Percentiles rank a stretch among this genome's conserved stretches.
Evolutionary conservation across 1,284 basidiomycete genomes (phyloP).

Genomic region (Pseudomicrostroma phylloplanum): DNA sequence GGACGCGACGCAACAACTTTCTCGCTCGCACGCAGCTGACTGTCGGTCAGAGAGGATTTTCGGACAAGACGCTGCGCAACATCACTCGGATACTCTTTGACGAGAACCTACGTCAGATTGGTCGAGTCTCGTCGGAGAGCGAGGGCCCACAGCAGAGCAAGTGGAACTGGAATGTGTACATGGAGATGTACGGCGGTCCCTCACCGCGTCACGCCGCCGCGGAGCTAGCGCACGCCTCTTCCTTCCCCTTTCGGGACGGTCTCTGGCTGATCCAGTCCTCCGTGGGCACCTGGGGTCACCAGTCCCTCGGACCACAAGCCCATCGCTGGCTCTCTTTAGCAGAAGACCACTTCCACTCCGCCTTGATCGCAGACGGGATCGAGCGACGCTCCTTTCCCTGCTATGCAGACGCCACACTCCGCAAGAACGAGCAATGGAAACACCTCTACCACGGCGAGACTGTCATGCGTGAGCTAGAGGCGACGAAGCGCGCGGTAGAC

Average conservation of each 20-base stretch:
- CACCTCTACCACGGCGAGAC: slow-evolving; percentile 30
- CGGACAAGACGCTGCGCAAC: slow-evolving; percentile 10
- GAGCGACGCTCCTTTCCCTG: slow-evolving; percentile 27
- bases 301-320: slow-evolving; percentile 13
- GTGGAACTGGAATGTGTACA: slow-evolving; percentile 43
- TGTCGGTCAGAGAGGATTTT: slow-evolving; percentile 15
- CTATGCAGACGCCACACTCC: slow-evolving; percentile 35
- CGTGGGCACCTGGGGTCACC: slow-evolving; percentile 20
- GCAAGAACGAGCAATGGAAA: slow-evolving; percentile 25
- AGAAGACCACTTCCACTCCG: slow-evolving; percentile 19
- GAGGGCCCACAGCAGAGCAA: not conserved
- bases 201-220: slow-evolving; percentile 15
- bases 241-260: slow-evolving; percentile 34
- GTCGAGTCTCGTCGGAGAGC: slow-evolving; percentile 3
- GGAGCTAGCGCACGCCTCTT: slow-evolving; percentile 17
- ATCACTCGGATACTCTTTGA: slow-evolving; percentile 14
- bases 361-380: slow-evolving; percentile 19
- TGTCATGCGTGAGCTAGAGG: slow-evolving; percentile 18
- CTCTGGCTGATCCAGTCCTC: slow-evolving; percentile 40
- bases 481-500: slow-evolving; percentile 31
- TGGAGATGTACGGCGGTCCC: slow-evolving; percentile 40
- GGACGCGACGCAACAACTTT: slow-evolving; percentile 39
- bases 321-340: slow-evolving; percentile 13
- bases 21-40: slow-evolving; percentile 35
- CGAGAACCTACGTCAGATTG: slow-evolving; percentile 17